Percentiles rank a stretch among this genome's conserved stretches.
Evolutionary conservation across 169 alveolate genomes (phyloP).

Genomic region (Cryptosporidium felis): DNA sequence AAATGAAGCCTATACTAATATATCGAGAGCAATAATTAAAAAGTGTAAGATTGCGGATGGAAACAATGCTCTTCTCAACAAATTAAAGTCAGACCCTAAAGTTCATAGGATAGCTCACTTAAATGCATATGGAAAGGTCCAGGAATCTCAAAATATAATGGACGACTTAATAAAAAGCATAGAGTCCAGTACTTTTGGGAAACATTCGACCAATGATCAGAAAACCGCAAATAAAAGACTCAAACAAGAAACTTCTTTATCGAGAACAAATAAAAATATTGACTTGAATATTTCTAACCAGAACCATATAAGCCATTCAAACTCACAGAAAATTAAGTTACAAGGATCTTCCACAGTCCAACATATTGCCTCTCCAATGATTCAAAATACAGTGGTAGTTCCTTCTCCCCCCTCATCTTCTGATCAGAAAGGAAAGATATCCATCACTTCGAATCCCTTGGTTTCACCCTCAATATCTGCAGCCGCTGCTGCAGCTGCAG

Average conservation of each 20-base stretch:
- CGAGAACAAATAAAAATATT: not conserved
- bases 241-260: slow-evolving; percentile 8
- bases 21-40: slow-evolving; percentile 10
- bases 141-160: slow-evolving; percentile 30
- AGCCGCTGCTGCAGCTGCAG: slow-evolving; percentile 64
- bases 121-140: slow-evolving; percentile 40
- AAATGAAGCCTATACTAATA: not conserved
- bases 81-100: slow-evolving; percentile 19
- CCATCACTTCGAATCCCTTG: not conserved
- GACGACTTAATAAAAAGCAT: slow-evolving; percentile 5
- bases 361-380: too few species aligned
- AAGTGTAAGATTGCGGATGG: slow-evolving; percentile 22
- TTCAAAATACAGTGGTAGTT: too few species aligned
- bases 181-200: slow-evolving; percentile 5
- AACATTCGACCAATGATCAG: not conserved
- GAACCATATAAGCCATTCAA: slow-evolving; percentile 1
- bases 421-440: not conserved
- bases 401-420: not conserved
- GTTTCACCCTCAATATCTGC: slow-evolving; percentile 8
- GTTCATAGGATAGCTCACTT: slow-evolving; percentile 49
- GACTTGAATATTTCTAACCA: not conserved
- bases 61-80: not conserved
- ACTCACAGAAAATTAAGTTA: not conserved
- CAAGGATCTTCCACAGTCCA: too few species aligned
- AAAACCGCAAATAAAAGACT: slow-evolving; percentile 17